These are phyloP conservation scores for Cutaneotrichosporon sp. DNA, from an alignment of 1,284 basidiomycete species.

Conservation along the genomic window DNA sequence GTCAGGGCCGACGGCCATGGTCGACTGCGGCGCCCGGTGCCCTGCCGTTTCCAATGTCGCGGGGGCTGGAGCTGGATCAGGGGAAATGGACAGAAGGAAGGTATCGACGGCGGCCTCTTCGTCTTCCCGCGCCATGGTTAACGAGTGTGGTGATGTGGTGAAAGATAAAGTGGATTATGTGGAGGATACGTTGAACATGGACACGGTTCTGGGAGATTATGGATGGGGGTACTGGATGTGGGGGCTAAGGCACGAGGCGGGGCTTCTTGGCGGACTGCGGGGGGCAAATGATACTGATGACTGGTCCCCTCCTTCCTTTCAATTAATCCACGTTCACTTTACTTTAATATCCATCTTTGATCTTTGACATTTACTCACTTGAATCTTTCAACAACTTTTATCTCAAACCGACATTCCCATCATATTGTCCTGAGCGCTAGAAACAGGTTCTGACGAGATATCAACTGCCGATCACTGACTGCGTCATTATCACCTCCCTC, in stretches of 20 bases:
- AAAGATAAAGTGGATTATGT: neutral
- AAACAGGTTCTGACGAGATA: neutral
- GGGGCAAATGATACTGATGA: too few species aligned
- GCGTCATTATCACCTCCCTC: neutral
- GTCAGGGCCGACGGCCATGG: neutral
- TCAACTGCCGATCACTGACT: neutral
- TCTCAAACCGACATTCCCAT: too few species aligned
- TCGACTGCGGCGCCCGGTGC: neutral
- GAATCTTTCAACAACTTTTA: too few species aligned
- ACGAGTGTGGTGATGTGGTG: neutral
- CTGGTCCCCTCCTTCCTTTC: too few species aligned
- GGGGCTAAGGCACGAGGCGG: neutral
- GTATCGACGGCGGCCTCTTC: constrained; percentile 7
- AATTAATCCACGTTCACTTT: neutral
- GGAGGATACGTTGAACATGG: neutral
- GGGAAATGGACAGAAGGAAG: neutral
- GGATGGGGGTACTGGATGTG: neutral
- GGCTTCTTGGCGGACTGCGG: neutral
- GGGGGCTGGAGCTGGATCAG: neutral
- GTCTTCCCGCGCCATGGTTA: neutral
- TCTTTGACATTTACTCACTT: neutral
- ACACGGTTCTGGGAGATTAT: neutral
- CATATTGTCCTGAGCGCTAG: too few species aligned
- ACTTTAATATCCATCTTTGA: neutral
- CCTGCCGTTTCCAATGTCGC: neutral